Evolutionary conservation across 345 rosid genomes (phyloP).

Genomic region (Brassica carinata): DNA sequence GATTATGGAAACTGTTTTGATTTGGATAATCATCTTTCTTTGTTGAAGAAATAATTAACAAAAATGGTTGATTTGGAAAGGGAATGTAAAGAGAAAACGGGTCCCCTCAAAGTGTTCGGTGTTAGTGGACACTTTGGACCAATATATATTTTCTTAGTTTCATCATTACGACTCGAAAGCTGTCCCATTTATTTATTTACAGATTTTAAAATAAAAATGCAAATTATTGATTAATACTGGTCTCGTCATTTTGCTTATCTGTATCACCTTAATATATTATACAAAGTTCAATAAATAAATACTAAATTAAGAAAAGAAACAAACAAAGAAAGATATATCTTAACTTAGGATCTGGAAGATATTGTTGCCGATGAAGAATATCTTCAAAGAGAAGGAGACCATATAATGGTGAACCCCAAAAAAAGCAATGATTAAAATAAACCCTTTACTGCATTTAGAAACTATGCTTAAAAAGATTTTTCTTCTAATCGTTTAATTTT

Average conservation of each 20-base stretch:
- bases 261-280: conserved; percentile 9
- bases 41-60: background rate
- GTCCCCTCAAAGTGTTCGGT: conserved; percentile 28
- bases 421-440: background rate
- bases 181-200: conserved; percentile 15
- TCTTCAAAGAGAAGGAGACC: background rate
- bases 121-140: conserved; percentile 33
- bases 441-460: no score
- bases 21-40: background rate
- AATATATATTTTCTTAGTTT: background rate
- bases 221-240: conserved; percentile 6
- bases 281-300: background rate
- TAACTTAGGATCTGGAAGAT: background rate
- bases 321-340: background rate
- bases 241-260: conserved; percentile 22
- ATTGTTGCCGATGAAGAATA: background rate
- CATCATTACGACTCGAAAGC: conserved; percentile 33
- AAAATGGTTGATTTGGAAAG: conserved; percentile 24
- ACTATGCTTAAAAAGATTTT: no score
- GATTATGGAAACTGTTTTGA: background rate
- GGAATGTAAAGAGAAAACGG: background rate
- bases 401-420: background rate
- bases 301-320: conserved; percentile 1
- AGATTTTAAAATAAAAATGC: conserved; percentile 5
- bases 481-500: no score